Percentiles rank a stretch among this genome's conserved stretches.
phyloP scores from a whole-genome alignment of 768 basidiomycete species.

The Mycena filopes region DNA sequence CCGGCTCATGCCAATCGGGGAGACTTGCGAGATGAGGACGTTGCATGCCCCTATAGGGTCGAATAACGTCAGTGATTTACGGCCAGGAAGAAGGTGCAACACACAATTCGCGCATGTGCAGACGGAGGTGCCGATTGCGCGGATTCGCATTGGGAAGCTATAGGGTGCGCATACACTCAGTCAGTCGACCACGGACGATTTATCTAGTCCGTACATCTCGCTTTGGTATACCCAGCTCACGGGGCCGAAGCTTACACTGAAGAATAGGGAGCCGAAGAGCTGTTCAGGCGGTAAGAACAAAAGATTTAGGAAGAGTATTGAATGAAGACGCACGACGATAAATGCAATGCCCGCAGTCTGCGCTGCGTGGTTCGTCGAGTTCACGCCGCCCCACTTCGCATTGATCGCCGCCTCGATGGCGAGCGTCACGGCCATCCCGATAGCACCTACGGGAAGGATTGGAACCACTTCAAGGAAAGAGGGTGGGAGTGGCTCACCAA shows the following conservation, averaged over 20 bases:
- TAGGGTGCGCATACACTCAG: conserved; percentile 43
- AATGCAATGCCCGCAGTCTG: conserved; percentile 53
- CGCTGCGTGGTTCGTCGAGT: conserved; percentile 59
- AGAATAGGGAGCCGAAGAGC: conserved; percentile 59
- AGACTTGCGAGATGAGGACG: conserved; percentile 33
- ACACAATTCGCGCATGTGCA: conserved; percentile 35
- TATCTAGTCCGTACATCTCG: conserved; percentile 24
- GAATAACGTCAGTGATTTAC: neutral
- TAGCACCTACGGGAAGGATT: conserved; percentile 16
- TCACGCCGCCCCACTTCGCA: conserved; percentile 65
- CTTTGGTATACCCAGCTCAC: conserved; percentile 47
- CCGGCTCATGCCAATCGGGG: conserved; percentile 28
- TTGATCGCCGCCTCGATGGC: conserved; percentile 63
- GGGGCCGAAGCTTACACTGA: conserved; percentile 63
- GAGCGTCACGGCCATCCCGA: conserved; percentile 56
- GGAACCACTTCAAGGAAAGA: too few relatives aligned
- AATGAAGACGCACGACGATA: conserved; percentile 58
- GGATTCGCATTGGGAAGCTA: conserved; percentile 65
- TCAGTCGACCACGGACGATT: too few relatives aligned
- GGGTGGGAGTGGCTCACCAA: conserved; percentile 3
- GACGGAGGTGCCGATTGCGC: conserved; percentile 46
- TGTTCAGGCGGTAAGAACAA: conserved; percentile 60
- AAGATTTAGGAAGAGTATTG: conserved; percentile 48
- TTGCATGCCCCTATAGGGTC: conserved; percentile 24
- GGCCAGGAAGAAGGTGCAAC: too few relatives aligned